Conservation (phyloP, 1,284 basidiomycete genomes). For the Irpex sp. region DNA sequence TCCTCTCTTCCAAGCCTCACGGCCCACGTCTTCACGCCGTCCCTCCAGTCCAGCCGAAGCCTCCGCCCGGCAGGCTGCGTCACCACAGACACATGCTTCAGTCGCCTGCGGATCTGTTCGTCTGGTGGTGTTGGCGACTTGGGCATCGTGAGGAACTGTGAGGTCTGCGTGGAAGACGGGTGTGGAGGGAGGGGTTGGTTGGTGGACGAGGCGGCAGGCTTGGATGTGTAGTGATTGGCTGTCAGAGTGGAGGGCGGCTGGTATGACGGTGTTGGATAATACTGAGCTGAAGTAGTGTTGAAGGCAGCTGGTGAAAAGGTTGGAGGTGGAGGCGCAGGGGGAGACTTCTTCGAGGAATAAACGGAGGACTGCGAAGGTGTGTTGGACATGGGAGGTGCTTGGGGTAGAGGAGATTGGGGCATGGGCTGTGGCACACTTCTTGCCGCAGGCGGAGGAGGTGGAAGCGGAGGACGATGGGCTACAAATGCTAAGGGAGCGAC, state of each 20-base stretch:
- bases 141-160: constrained; percentile 20
- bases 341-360: background rate
- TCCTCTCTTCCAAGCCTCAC: constrained; percentile 52
- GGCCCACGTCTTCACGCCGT: constrained; percentile 65
- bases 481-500: constrained; percentile 12
- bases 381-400: background rate
- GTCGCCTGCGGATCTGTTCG: constrained; percentile 14
- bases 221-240: background rate
- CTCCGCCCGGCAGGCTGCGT: constrained; percentile 54
- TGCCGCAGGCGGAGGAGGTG: constrained; percentile 7
- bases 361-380: background rate
- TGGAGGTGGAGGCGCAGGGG: background rate
- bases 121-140: constrained; percentile 38
- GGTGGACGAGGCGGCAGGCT: background rate
- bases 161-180: background rate
- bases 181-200: background rate
- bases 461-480: constrained; percentile 12
- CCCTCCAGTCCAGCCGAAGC: constrained; percentile 50
- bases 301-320: background rate
- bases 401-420: constrained; percentile 2
- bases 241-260: background rate
- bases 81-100: constrained; percentile 41
- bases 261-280: background rate
- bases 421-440: background rate
- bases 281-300: background rate